Evolutionary conservation across 352 stramenopile species (phyloP).

Genomic region (Phytophthora agathidicida): DNA sequence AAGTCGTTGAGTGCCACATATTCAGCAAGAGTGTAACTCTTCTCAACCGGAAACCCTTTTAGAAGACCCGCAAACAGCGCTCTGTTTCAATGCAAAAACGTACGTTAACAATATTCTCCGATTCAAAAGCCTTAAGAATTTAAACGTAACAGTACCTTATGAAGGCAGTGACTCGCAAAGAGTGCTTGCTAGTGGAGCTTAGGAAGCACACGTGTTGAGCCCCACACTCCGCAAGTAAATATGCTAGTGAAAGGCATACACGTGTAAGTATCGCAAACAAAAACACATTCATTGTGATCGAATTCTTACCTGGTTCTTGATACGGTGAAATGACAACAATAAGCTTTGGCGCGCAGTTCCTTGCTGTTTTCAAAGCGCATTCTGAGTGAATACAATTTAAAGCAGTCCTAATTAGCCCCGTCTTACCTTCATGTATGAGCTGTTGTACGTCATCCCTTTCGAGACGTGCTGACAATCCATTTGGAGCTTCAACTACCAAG

Average conservation of each 20-base stretch:
- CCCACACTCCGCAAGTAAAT: slow-evolving; percentile 55
- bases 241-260: slow-evolving; percentile 29
- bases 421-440: slow-evolving; percentile 37
- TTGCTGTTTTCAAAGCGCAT: slow-evolving; percentile 14
- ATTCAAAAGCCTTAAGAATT: neutral
- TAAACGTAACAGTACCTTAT: slow-evolving; percentile 40
- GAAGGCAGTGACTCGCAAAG: slow-evolving; percentile 47
- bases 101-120: slow-evolving; percentile 5
- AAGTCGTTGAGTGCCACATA: slow-evolving; percentile 52
- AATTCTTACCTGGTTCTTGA: slow-evolving; percentile 33
- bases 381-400: slow-evolving; percentile 16
- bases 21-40: slow-evolving; percentile 43
- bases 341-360: slow-evolving; percentile 29
- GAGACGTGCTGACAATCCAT: slow-evolving; percentile 38
- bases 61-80: slow-evolving; percentile 57
- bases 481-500: slow-evolving; percentile 39
- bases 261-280: neutral
- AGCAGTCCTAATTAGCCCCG: neutral
- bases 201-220: slow-evolving; percentile 62
- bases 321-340: slow-evolving; percentile 44
- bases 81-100: slow-evolving; percentile 27
- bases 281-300: neutral
- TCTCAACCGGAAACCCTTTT: slow-evolving; percentile 46
- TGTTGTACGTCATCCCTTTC: slow-evolving; percentile 36
- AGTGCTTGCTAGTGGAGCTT: slow-evolving; percentile 47